Evolutionary conservation across 2,329 filamentous ascomycete species (phyloP).

Genomic region (Rhexocercosporidium sp.): DNA sequence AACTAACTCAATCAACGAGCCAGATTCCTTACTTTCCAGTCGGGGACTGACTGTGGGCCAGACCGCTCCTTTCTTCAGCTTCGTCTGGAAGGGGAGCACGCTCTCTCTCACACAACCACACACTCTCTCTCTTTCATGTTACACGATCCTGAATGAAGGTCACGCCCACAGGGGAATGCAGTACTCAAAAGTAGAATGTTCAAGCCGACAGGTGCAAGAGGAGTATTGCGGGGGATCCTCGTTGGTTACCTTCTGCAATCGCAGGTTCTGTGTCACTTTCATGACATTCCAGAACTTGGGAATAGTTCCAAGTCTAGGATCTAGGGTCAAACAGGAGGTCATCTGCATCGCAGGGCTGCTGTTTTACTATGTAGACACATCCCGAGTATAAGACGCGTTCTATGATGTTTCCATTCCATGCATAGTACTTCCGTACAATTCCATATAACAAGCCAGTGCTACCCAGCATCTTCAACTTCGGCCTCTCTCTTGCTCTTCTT

Average conservation of each 20-base stretch:
- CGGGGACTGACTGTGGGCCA: not conserved
- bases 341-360: not conserved
- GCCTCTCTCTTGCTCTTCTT: not conserved
- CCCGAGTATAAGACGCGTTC: not conserved
- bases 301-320: not conserved
- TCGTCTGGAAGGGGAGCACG: not conserved
- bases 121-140: not conserved
- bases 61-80: constrained; percentile 1
- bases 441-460: not conserved
- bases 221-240: not conserved
- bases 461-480: not conserved
- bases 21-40: not conserved
- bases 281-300: not conserved
- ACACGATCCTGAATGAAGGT: not conserved
- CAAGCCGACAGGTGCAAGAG: not conserved
- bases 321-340: not conserved
- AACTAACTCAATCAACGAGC: constrained; percentile 1
- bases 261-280: not conserved
- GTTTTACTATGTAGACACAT: too few species aligned
- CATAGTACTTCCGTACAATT: not conserved
- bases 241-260: not conserved
- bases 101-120: not conserved
- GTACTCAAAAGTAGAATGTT: not conserved
- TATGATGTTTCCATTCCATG: not conserved
- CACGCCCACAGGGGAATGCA: not conserved